Base-by-base conservation (phyloP, 768 basidiomycete species). In the Hypholoma sublateritium region DNA sequence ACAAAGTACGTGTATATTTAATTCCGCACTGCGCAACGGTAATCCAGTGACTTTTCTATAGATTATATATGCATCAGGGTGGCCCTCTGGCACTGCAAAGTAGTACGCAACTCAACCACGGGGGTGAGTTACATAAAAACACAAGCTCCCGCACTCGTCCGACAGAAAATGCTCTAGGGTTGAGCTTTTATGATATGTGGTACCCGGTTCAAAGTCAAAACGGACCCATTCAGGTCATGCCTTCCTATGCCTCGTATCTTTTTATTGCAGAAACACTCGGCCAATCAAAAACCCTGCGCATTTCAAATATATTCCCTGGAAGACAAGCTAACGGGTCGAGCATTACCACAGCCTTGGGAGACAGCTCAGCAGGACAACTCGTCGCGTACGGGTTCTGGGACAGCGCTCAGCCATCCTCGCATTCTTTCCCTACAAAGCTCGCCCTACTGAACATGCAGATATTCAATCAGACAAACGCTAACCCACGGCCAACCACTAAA, bases 361-460 rank as follows among this genome's bases (percentile, higher is more conserved):
- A 82, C 56, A 58, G 62, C 19, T 78, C 79, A 4, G 67, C 72
- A 11, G 79, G 80, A n/a, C 77, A 82, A 56, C 66, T 82, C 8
- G 78, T 81, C 13, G 75, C 73, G 0, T 83, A 82, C 56, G 82
- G 78, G 6, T 78, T 82, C 59, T 83, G 81, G 80, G 77, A 77
- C 43, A 66, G 66, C 28, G 57, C 56, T 7, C 49, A 48, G 22
- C 56, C 71, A 9, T 62, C 63, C 14, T 64, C 66, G 1, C 60
- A 65, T n/a, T 50, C 64, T 5, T 76, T 72, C 55, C 80, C 80
- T 0, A 60, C 71, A 16, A 82, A 81, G 63, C 64, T 83, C 5
- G 80, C 77, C 0, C 69, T 83, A 5, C 65, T 83, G 19, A 83
- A 83, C 54, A 63, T 83, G 42, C 69, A 83, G 56, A 79, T 82